phyloP scores from a whole-genome alignment of 2,329 filamentous ascomycete species.

The Fusarium nanum region DNA sequence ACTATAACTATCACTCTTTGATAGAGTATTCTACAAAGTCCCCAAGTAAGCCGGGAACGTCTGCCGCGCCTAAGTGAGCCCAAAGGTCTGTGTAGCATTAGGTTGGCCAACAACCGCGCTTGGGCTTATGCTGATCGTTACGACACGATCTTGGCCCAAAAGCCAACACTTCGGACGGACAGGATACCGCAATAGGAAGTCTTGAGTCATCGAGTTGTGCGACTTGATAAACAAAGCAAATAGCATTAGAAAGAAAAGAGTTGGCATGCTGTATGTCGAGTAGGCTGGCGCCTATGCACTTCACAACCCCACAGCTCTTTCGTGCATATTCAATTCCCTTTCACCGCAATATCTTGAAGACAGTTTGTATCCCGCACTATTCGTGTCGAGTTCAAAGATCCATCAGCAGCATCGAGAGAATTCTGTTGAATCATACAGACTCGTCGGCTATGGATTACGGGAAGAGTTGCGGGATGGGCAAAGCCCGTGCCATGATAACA shows the following conservation, averaged over 20 bases:
- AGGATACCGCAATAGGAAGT: conserved; percentile 28
- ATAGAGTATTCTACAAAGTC: background rate
- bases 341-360: background rate
- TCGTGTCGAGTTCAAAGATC: background rate
- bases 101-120: conserved; percentile 35
- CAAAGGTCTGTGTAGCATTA: conserved; percentile 21
- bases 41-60: conserved; percentile 2
- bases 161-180: conserved; percentile 28
- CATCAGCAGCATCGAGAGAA: background rate
- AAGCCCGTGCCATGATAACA: conserved; percentile 2
- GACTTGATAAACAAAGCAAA: conserved; percentile 32
- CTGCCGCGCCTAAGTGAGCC: conserved; percentile 23
- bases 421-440: background rate
- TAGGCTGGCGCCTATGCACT: conserved; percentile 44
- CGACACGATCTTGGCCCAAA: conserved; percentile 23
- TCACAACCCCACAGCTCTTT: conserved; percentile 1
- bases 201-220: conserved; percentile 26
- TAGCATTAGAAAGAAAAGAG: conserved; percentile 25
- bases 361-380: background rate
- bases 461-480: conserved; percentile 23
- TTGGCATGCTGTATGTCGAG: conserved; percentile 12
- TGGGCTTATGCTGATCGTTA: conserved; percentile 25
- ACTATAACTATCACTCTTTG: background rate
- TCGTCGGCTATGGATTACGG: conserved; percentile 20
- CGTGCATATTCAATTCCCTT: background rate